Conservation (phyloP, 768 basidiomycete genomes). For the Tylopilus sp. region DNA sequence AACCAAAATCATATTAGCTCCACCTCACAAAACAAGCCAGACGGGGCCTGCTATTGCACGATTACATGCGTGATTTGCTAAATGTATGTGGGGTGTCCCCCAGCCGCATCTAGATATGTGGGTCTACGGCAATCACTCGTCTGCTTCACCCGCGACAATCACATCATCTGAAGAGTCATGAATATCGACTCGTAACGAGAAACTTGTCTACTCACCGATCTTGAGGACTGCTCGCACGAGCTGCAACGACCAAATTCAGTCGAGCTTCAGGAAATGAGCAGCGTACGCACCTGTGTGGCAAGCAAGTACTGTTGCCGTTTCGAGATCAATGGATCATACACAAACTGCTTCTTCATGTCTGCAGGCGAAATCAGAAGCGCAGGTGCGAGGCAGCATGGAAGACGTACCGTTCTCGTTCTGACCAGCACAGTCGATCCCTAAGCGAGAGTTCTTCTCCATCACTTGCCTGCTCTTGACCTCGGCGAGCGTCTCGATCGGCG, state of each 20-base stretch:
- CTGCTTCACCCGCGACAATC: conserved; percentile 66
- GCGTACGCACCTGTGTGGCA: conserved; percentile 77
- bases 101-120: conserved; percentile 18
- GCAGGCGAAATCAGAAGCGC: conserved; percentile 1
- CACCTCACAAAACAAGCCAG: not conserved
- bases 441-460: conserved; percentile 71
- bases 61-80: conserved; percentile 26
- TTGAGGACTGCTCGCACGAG: conserved; percentile 85
- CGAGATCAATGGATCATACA: conserved; percentile 95
- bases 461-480: conserved; percentile 94
- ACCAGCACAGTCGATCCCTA: conserved; percentile 93
- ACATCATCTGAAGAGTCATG: conserved; percentile 60
- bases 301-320: conserved; percentile 96
- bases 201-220: conserved; percentile 55
- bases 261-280: not conserved
- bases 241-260: conserved; percentile 33
- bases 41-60: conserved; percentile 3
- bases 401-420: conserved; percentile 78
- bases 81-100: conserved; percentile 10
- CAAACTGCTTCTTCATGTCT: conserved; percentile 99
- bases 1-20: no score
- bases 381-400: not conserved
- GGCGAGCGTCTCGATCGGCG: conserved; percentile 95
- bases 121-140: conserved; percentile 44
- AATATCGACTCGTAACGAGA: not conserved